Evolutionary conservation across 2,329 filamentous ascomycete genomes (phyloP), one percentile per base, ranked within the genome.

Genomic region (Calonectria hawksworthii): DNA sequence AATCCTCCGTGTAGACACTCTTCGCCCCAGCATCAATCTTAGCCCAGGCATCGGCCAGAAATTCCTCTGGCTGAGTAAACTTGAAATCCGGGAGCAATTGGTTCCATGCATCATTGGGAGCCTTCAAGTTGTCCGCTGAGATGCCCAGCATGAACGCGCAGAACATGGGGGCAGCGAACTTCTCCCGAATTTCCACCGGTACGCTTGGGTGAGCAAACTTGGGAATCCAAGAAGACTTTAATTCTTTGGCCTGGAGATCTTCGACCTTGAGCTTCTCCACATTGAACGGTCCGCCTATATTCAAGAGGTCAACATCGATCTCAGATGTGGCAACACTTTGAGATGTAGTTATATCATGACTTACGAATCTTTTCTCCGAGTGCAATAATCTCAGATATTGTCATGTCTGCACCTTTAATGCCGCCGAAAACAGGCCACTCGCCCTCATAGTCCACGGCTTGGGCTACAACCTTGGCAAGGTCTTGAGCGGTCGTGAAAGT

Each of bases 401-500:
- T 84, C 1, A 88, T 51, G 11, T 82, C 76, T 8, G 82, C 81
- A 0, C 88, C 87, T 4, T 80, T 76, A 36, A 90, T 85, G 0
- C 88, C 88, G 4, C 88, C 84, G 0, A 79, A 59, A 0, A 77
- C 68, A 0, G 88, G 88, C 88, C 88, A 90, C 21, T 77, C 79
- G 3, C 85, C 87, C 1, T 86, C 80, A 47, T 86, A 86, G 4
- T 88, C 87, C 0, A 90, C 80, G 1, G 88, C 87, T 28, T 76
- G 73, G 2, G 84, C 84, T 0, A 89, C 82, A 0, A 88, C 77
- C 0, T 66, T 77, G 4, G 87, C 87, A 28, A 89, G 66, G 70
- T 91, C 89, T 3, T 82, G 74, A 1, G 85, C 85, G 0, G 86
- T 85, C 0, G 87, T 90, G 0, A 90, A 74, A 0, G 86, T 89